Evolutionary conservation across 2,329 filamentous ascomycete species (phyloP), one percentile per base, ranked within the genome.

Genomic region (Helminthosporium solani): DNA sequence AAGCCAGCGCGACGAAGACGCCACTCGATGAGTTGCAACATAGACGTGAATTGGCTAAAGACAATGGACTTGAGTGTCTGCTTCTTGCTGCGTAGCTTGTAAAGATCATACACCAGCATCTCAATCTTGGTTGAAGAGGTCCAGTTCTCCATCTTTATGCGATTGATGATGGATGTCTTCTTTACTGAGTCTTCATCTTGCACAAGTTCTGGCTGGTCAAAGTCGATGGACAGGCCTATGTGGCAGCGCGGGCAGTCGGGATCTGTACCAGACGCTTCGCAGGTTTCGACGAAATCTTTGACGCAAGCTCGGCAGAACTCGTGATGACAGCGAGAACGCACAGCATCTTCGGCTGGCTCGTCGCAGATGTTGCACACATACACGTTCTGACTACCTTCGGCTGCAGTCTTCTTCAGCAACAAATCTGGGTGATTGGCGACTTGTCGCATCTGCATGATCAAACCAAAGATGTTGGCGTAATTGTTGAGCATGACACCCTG

Each of bases 391-490:
- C 91, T 91, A 42, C 88, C 88, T 57, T 90, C 84, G 2, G 80
- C 81, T 52, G 92, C 83, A 0, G 54, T 66, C 73, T 94, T 96
- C 75, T 92, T 95, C 51, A 97, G 73, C 39, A 99, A 87, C 28
- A 99, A 73, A 72, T 99, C 94, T 0, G 94, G 94, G 66, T 99
- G 94, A 57, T 99, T 94, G 7, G 94, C 90, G 20, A 96, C 89
- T 73, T 99, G 94, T 44, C 94, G 87, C 92, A 99, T 97, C 70
- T 96, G 91, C 90, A 97, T 97, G 64, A 99, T 96, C 44, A 99
- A 80, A 64, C 91, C 92, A 62, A 99, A 99, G 55, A 99, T 97
- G 68, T 99, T 99, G 74, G 94, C 94, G 59, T 97, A 97, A 67
- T 69, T 69, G 77, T 97, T 78, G 41, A 99, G 80, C 71, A 99